Base-by-base conservation (phyloP, 805 yeast genomes). In the Candida khao-thaluensis region DNA sequence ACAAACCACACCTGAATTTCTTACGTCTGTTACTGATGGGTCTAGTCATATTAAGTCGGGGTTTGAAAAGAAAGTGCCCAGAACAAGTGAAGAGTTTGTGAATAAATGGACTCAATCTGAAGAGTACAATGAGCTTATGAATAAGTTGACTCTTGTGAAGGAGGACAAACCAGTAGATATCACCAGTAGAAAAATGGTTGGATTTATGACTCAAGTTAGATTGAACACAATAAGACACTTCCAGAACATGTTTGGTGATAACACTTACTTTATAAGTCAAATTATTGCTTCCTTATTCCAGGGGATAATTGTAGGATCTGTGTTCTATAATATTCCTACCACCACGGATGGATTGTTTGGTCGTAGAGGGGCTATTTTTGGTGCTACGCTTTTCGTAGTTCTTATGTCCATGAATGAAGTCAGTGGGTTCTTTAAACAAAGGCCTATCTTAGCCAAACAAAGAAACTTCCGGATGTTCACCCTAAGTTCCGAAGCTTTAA, bases 401-500 rank as follows among this genome's bases (percentile, higher is more conserved):
- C 72, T 81, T 56, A 60, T 77, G 18, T 66, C 82, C 3, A 61
- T 79, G 46, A 74, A 79, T 44, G 84, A 79, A 52, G 72, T 79
- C 42, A 67, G 79, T 48, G 58, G 72, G 11, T 62, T 79, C 43
- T 81, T 77, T 49, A 74, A 76, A 41, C 73, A 74, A 41, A 75
- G 82, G 60, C 78, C 81, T 25, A 77, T 85, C 45, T 71, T 81
- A 17, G 74, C 73, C 48, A 83, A 84, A 53, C 93, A 85, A 55
- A 78, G 80, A 50, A 71, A 72, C 33, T 85, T 80, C 48, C 77
- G 85, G 0, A 70, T 83, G 41, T 85, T 82, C 56, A 79, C 79
- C 42, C 88, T 89, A 2, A 72, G 86, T 10, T 78, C 85, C 2
- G 90, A 84, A 52, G 82, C 87, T 1, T 49, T 84, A 5, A 81